A percentile compares a stretch with the other conserved stretches of the same genome.
Conservation (phyloP, 2,329 filamentous ascomycete genomes). For the Cercospora sesami region DNA sequence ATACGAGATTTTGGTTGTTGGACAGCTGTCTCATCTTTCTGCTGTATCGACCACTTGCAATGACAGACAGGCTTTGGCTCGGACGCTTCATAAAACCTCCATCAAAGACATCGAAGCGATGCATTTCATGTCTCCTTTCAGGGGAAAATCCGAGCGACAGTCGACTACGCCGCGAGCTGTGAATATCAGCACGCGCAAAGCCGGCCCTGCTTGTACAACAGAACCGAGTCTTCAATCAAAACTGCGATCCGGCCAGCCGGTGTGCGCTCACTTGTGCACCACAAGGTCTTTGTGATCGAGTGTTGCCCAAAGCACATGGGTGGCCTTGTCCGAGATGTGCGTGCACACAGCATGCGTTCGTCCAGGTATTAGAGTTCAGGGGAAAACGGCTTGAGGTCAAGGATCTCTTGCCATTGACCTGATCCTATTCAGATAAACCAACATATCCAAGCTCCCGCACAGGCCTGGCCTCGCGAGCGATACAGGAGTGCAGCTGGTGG, state of each 20-base stretch:
- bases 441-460: neutral
- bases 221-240: neutral
- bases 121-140: too few relatives aligned
- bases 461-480: neutral
- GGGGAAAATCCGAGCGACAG: too few relatives aligned
- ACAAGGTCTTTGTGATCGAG: neutral
- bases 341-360: neutral
- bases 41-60: too few relatives aligned
- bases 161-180: too few relatives aligned
- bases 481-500: neutral
- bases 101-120: neutral
- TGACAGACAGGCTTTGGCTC: neutral
- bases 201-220: too few relatives aligned
- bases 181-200: too few relatives aligned
- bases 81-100: too few relatives aligned
- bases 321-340: neutral
- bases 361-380: neutral
- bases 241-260: neutral
- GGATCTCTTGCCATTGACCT: neutral
- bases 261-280: neutral
- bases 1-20: too few relatives aligned
- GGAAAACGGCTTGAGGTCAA: neutral
- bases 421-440: neutral
- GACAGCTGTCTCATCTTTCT: too few relatives aligned
- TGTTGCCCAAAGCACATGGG: neutral